These are phyloP conservation scores for Gynochthodes officinalis DNA, from an alignment of 257 asterid genomes.

Conservation along the genomic window DNA sequence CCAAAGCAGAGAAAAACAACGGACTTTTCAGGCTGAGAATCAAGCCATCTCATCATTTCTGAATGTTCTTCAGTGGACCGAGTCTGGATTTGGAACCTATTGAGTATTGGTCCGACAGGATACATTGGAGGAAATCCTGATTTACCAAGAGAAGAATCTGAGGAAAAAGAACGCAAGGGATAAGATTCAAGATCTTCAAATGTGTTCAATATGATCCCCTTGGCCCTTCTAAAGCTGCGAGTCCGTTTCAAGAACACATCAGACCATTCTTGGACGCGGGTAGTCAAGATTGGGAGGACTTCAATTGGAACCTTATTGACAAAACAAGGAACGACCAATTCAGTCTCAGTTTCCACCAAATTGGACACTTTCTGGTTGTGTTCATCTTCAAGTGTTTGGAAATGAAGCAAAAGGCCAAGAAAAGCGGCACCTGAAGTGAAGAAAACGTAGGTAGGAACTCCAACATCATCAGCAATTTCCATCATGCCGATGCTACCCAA, in stretches of 20 bases:
- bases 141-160: not conserved
- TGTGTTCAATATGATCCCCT: constrained; percentile 12
- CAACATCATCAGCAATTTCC: constrained; percentile 13
- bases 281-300: not conserved
- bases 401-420: constrained; percentile 12
- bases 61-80: not conserved
- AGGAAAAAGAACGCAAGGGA: not conserved
- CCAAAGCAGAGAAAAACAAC: constrained; percentile 29
- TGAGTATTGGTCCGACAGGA: constrained; percentile 5
- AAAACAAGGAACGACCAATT: not conserved
- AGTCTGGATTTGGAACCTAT: not conserved
- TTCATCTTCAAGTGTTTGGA: constrained; percentile 10
- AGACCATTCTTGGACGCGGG: not conserved
- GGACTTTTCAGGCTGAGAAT: constrained; percentile 15
- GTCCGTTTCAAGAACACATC: not conserved
- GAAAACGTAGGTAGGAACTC: constrained; percentile 10
- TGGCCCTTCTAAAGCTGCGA: constrained; percentile 3
- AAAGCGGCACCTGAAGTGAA: constrained; percentile 13
- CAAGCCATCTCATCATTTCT: constrained; percentile 21
- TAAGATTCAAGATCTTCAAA: constrained; percentile 6
- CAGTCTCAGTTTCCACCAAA: not conserved
- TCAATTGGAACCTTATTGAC: not conserved
- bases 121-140: not conserved
- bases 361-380: not conserved
- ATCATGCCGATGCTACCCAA: not conserved